Conservation (phyloP, 768 basidiomycete species). For the Steccherinum ochraceum region DNA sequence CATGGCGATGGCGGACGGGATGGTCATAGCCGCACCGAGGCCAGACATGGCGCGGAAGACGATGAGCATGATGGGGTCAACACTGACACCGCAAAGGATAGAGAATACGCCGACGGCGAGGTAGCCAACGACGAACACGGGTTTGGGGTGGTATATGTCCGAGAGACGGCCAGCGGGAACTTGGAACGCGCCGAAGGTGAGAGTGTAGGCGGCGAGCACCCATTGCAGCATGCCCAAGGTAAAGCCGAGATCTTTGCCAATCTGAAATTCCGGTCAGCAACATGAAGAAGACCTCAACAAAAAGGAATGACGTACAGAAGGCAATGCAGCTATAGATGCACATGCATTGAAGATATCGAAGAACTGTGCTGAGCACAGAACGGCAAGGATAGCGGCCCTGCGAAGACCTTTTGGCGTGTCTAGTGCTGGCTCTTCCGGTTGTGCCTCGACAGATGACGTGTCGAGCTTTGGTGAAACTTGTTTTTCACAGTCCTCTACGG, state of each 20-base stretch:
- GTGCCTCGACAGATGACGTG: background rate
- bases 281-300: background rate
- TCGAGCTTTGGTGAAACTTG: background rate
- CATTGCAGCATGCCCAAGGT: slow-evolving; percentile 3
- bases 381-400: background rate
- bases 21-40: slow-evolving; percentile 6
- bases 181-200: slow-evolving; percentile 8
- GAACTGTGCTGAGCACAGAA: slow-evolving; percentile 6
- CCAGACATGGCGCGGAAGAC: slow-evolving; percentile 8
- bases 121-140: slow-evolving; percentile 7
- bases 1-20: slow-evolving; percentile 8
- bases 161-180: slow-evolving; percentile 8
- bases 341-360: slow-evolving; percentile 8
- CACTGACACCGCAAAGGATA: slow-evolving; percentile 7
- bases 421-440: background rate
- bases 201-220: slow-evolving; percentile 7
- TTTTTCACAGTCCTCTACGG: no score
- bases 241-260: slow-evolving; percentile 6
- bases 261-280: background rate
- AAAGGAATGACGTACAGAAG: slow-evolving; percentile 1
- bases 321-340: slow-evolving; percentile 6
- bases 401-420: background rate
- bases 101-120: slow-evolving; percentile 7
- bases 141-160: slow-evolving; percentile 9
- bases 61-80: slow-evolving; percentile 7